Evolutionary conservation across 257 asterid species (phyloP), one percentile per base, ranked within the genome.

Genomic region (Nicotiana benthamiana): DNA sequence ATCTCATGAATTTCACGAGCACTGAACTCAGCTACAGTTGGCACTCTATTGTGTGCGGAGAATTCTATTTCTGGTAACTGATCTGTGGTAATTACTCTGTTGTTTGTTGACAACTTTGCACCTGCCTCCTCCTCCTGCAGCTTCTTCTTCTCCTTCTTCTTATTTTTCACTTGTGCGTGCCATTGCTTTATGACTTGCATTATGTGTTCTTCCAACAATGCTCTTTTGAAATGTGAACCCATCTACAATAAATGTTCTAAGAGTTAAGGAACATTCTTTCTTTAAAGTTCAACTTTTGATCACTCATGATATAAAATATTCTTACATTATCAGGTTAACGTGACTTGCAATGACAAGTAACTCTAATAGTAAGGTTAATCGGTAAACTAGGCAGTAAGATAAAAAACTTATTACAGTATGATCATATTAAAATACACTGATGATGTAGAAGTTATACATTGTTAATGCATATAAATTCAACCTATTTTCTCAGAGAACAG

Each of bases 161-260:
- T 92, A 48, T 84, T 84, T 85, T 75, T 90, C 84, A 85, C 94
- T 4, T 86, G 83, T 53, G 83, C 78, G 83, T 92, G 96, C 97
- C 96, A 92, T 66, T 77, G 83, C 80, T 84, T 92, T 77, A 92
- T 60, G 82, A 84, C 92, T 4, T 91, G 90, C 40, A 89, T 63
- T 28, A 92, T 88, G 28, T 87, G 87, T 52, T 89, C 92, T 81
- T 90, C 96, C 9, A 92, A 68, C 62, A 88, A 88, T 78, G 89
- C 85, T 20, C 75, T 88, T 80, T 92, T 92, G 63, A 84, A 90
- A 32, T 85, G 26, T 57, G 96, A 89, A 3, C 97, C 97, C 97
- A 92, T 92, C 97, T 92, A 83, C 3, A 40, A 40, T 2, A 40
- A 40, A 40, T 40, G 3, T 40, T 40, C 11, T 40, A 40, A 40